Percentiles rank a stretch among this genome's conserved stretches.
phyloP scores from a whole-genome alignment of 75 land plant genomes.

The Cunninghamia lanceolata region DNA sequence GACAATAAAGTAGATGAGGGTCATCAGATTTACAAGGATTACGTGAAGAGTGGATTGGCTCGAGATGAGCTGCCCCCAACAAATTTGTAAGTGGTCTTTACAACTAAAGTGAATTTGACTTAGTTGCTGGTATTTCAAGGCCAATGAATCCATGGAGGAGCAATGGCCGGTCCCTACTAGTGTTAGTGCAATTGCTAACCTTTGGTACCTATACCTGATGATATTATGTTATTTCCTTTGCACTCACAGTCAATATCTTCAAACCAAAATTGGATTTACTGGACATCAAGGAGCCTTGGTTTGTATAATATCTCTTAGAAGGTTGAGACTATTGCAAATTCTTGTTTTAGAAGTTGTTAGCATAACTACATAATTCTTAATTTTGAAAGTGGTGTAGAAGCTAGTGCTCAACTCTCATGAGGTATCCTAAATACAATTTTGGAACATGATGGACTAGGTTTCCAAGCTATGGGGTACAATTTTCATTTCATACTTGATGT shows the following conservation, averaged over 20 bases:
- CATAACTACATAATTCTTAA: background rate
- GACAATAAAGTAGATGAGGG: constrained; percentile 40
- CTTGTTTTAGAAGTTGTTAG: background rate
- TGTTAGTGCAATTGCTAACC: background rate
- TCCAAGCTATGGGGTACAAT: background rate
- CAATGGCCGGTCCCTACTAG: background rate
- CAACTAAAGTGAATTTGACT: background rate
- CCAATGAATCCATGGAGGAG: background rate
- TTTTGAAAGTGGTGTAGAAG: background rate
- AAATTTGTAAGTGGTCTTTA: constrained; percentile 3
- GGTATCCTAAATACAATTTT: background rate
- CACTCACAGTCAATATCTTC: background rate
- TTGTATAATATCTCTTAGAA: background rate
- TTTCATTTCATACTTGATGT: too few species aligned
- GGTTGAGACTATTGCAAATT: background rate
- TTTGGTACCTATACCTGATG: background rate
- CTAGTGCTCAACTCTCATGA: background rate
- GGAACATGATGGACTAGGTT: background rate
- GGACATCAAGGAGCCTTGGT: background rate
- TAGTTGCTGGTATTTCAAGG: background rate
- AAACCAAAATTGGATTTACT: background rate
- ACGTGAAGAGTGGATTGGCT: constrained; percentile 14
- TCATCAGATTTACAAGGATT: constrained; percentile 27
- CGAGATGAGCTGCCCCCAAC: background rate
- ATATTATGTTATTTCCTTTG: background rate